Evolutionary conservation across 1,139 yeast species (phyloP).

Genomic region (Nakaseomyces kungkrabaensis): DNA sequence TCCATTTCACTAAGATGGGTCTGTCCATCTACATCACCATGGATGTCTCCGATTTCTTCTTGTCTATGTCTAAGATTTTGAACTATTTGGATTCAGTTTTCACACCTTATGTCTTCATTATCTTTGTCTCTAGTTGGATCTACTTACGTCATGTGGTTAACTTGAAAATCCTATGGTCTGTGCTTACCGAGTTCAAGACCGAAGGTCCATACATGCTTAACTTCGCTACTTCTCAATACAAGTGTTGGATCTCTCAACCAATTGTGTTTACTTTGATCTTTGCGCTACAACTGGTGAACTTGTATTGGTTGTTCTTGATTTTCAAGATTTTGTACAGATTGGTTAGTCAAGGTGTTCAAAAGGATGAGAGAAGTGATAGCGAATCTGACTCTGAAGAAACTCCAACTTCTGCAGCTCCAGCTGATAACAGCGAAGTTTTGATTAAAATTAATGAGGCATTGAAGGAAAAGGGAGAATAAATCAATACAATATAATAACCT

Average conservation of each 20-base stretch:
- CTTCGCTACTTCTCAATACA: conserved; percentile 90
- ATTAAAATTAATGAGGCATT: conserved; percentile 4
- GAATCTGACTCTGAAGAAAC: conserved; percentile 38
- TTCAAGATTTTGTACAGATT: conserved; percentile 64
- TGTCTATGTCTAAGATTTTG: conserved; percentile 72
- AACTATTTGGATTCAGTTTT: conserved; percentile 67
- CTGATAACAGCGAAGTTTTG: not conserved
- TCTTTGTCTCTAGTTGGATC: conserved; percentile 68
- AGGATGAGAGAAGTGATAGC: conserved; percentile 87
- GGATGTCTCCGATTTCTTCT: conserved; percentile 90
- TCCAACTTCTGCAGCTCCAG: not conserved
- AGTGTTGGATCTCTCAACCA: conserved; percentile 90
- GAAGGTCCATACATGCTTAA: conserved; percentile 75
- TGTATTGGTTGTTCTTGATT: conserved; percentile 80
- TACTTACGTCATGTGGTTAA: conserved; percentile 84
- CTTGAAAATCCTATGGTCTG: conserved; percentile 73
- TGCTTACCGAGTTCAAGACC: conserved; percentile 73
- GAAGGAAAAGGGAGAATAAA: conserved; percentile 6
- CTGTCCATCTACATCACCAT: conserved; percentile 81
- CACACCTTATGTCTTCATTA: conserved; percentile 55
- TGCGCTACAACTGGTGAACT: conserved; percentile 75
- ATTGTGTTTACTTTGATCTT: conserved; percentile 70
- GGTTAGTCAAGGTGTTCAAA: conserved; percentile 42
- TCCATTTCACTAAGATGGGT: conserved; percentile 96
- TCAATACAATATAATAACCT: not conserved